Evolutionary conservation across 768 basidiomycete species (phyloP).

Genomic region (Phylloporus arenicola): DNA sequence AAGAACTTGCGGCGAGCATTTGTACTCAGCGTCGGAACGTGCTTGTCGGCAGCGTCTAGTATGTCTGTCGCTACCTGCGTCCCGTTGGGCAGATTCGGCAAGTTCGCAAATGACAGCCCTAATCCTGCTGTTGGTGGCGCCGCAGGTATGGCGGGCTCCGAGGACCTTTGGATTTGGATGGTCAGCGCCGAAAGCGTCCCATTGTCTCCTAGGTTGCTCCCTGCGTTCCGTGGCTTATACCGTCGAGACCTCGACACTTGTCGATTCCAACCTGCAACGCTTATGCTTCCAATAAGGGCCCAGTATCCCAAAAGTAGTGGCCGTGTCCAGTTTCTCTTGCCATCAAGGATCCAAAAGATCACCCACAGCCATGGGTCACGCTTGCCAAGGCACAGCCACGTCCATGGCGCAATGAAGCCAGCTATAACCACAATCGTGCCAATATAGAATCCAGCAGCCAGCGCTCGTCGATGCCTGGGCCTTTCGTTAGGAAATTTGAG

Average conservation of each 20-base stretch:
- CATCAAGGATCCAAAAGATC: conserved; percentile 71
- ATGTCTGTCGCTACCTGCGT: conserved; percentile 57
- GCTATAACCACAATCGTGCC: conserved; percentile 74
- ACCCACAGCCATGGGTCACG: conserved; percentile 89
- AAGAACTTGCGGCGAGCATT: conserved; percentile 96
- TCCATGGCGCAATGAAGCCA: conserved; percentile 87
- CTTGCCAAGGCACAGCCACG: conserved; percentile 75
- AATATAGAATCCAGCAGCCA: conserved; percentile 80
- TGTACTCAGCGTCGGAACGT: conserved; percentile 80
- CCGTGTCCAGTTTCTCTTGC: conserved; percentile 72
- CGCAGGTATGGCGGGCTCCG: conserved; percentile 8
- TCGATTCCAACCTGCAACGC: conserved; percentile 92
- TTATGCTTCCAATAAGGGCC: conserved; percentile 71
- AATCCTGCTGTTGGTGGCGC: conserved; percentile 22
- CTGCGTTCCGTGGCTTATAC: conserved; percentile 47
- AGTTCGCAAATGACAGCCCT: conserved; percentile 36
- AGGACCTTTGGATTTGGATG: conserved; percentile 21
- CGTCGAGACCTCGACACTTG: conserved; percentile 76
- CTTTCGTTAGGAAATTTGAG: conserved; percentile 82
- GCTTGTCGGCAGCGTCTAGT: conserved; percentile 84
- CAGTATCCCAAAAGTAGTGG: conserved; percentile 79
- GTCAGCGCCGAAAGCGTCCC: conserved; percentile 25
- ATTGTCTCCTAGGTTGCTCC: conserved; percentile 32
- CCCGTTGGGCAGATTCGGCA: conserved; percentile 52
- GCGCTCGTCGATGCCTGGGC: conserved; percentile 69